Evolutionary conservation across 2,329 filamentous ascomycete species (phyloP), one percentile per base, ranked within the genome.

Genomic region (Colletotrichum somersetense): DNA sequence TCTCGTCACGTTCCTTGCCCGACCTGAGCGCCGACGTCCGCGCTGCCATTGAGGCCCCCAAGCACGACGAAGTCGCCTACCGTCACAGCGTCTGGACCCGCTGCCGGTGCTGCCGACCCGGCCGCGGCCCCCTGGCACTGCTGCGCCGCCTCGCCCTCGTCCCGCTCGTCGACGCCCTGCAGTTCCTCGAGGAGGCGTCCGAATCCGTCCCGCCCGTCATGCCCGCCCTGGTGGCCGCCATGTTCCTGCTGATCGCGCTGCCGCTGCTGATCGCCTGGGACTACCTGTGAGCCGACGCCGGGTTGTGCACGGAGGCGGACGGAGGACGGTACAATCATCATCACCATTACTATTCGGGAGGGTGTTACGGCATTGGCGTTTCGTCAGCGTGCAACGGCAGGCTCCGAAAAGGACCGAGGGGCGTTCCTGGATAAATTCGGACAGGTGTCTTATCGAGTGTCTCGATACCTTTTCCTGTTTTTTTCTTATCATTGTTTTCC

Each of bases 11-110:
- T 14, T 72, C 70, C 18, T 59, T 72, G 5, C 70, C 70, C 44
- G 70, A 72, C 59, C 66, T 72, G 11, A 70, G 70, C 66, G 70
- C 70, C 46, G 70, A 72, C 40, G 70, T 72, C n/a, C 70, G 70
- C 53, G 61, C 48, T 16, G 70, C 70, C 40, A 59, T 72, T 40
- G 40, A 16, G 40, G 59, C 66, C 8, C 66, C 70, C 8, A 72
- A 72, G 50, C 70, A 72, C 23, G 70, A 69, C 48, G 70, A 72
- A 14, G 59, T 69, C 8, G 42, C 59, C 10, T 69, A 69, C 55
- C 66, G 52, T 14, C 70, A 72, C 55, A 55, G 53, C 66, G 42
- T 72, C 70, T 72, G 70, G 70, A 70, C 66, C 33, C 70, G 70
- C 55, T 72, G 70, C 48, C 70, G 61, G 16, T 72, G 70, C 48